Evolutionary conservation across 1,284 basidiomycete species (phyloP).

Genomic region (Bjerkandera adusta): DNA sequence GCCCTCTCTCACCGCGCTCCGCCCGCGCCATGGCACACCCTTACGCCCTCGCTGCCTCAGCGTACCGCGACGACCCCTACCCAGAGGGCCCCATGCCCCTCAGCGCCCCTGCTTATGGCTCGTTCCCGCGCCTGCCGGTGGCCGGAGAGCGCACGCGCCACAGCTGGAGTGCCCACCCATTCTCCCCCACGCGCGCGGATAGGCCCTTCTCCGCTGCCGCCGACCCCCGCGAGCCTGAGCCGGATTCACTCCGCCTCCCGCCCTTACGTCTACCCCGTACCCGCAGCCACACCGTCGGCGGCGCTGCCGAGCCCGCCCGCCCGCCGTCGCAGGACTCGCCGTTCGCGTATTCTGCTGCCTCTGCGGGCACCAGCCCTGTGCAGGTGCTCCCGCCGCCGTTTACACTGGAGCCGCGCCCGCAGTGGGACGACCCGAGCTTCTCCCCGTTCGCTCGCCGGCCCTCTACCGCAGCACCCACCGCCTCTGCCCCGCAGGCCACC

Average conservation of each 20-base stretch:
- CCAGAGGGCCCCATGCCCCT: too few species aligned
- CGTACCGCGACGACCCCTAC: too few species aligned
- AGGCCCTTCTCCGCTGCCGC: too few species aligned
- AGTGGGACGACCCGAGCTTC: slow-evolving; percentile 48
- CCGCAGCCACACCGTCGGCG: slow-evolving; percentile 8
- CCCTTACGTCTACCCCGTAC: slow-evolving; percentile 8
- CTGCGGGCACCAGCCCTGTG: slow-evolving; percentile 34
- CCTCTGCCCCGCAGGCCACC: background rate
- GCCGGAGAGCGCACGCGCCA: too few species aligned
- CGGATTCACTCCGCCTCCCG: slow-evolving; percentile 10
- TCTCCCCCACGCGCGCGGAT: too few species aligned
- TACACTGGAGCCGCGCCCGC: slow-evolving; percentile 61
- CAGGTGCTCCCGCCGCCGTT: slow-evolving; percentile 53
- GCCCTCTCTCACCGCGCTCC: too few species aligned
- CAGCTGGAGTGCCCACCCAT: too few species aligned
- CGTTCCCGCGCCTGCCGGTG: too few species aligned
- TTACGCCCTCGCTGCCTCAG: too few species aligned
- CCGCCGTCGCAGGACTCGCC: slow-evolving; percentile 22
- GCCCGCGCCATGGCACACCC: too few species aligned
- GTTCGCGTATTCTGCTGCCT: slow-evolving; percentile 44
- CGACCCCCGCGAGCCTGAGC: slow-evolving; percentile 5
- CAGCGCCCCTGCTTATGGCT: too few species aligned
- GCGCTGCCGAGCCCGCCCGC: background rate
- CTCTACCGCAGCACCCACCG: slow-evolving; percentile 1
- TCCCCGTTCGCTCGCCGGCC: slow-evolving; percentile 28